A percentile compares a stretch with the other conserved stretches of the same genome.
phyloP scores from a whole-genome alignment of 2,329 filamentous ascomycete species.

The Trichoderma simmonsii region DNA sequence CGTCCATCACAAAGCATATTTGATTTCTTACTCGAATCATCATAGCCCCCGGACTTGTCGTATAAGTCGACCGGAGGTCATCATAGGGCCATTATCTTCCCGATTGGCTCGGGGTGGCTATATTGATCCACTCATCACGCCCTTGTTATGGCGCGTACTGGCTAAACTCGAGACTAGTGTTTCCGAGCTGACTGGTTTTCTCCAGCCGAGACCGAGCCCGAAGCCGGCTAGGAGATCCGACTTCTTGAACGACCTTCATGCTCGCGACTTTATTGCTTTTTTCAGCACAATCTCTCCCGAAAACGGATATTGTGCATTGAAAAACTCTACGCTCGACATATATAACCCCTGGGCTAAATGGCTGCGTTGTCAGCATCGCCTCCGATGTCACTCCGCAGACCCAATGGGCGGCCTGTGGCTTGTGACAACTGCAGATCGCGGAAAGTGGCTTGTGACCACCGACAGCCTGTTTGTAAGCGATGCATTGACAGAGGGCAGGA shows the following conservation, averaged over 20 bases:
- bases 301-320: neutral
- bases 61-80: neutral
- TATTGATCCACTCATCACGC: neutral
- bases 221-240: neutral
- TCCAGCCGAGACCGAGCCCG: constrained; percentile 32
- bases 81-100: neutral
- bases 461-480: constrained; percentile 35
- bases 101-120: neutral
- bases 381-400: constrained; percentile 26
- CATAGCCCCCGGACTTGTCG: neutral
- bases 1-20: neutral
- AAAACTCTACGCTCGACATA: neutral
- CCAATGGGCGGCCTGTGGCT: constrained; percentile 24
- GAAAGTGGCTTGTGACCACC: constrained; percentile 42
- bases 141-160: neutral
- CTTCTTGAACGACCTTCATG: neutral
- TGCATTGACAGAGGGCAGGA: constrained; percentile 35
- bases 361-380: neutral
- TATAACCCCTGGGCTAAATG: neutral
- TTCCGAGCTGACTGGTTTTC: constrained; percentile 14
- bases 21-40: neutral
- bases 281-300: neutral
- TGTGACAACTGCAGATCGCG: constrained; percentile 37
- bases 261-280: neutral
- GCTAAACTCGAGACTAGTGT: neutral